Evolutionary conservation across 2,329 filamentous ascomycete species (phyloP), one percentile per base, ranked within the genome.

Genomic region (Dactylellina leptospora): DNA sequence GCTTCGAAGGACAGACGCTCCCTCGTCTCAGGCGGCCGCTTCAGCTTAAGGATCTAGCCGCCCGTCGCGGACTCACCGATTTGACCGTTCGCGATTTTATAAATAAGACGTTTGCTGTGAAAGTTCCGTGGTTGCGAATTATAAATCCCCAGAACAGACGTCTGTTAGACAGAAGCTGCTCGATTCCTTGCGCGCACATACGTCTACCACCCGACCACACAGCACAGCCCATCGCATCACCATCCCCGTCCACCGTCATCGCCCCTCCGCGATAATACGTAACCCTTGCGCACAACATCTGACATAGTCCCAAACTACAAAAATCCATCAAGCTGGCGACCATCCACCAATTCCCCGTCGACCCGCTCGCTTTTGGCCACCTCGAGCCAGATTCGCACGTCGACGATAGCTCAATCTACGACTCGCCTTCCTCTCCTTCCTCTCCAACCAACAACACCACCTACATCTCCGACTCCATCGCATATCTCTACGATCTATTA

Each of bases 361-460:
- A 70, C 42, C 56, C 56, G 18, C 64, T 70, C 64, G 64, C 64
- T 23, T 70, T 70, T 33, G 64, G 64, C 51, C 56, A 70, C 30
- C 42, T 58, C 18, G 64, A 70, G 22, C 64, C 64, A 20, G 62
- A 66, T 20, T 25, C 45, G 25, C 18, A 4, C 47, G n/a, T n/a
- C n/a, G n/a, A n/a, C n/a, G n/a, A 4, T 10, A 13, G 10, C 33
- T 40, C 28, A 5, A 6, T 11, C 28, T 33, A 5, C 28, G 8
- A 5, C 13, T 18, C 47, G 11, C 6, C 47, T 9, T 51, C 50
- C 8, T 22, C 50, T 13, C n/a, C 48, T 36, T 51, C 47, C 8
- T 36, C 47, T 3, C 5, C 10, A 20, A 11, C 42, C n/a, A 23
- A 42, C 33, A 53, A 59, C 28, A 55, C 25, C 42, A 48, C 27